Evolutionary conservation across 768 basidiomycete species (phyloP), one percentile per base, ranked within the genome.

Genomic region (Zangia roseola): DNA sequence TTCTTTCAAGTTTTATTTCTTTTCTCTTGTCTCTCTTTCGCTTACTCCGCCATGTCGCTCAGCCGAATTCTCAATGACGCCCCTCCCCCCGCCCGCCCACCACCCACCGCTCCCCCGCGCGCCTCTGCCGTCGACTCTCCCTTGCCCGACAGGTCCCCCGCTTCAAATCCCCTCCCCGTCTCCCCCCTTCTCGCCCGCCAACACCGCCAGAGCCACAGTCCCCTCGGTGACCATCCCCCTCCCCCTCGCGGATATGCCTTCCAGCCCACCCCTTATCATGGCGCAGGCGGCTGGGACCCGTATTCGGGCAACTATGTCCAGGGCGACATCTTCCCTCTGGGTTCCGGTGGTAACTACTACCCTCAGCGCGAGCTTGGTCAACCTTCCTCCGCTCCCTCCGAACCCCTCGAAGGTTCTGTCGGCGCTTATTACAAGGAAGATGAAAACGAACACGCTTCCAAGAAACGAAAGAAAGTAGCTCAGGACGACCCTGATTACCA

Each of bases 31-130:
- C 23, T 40, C 26, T 25, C 35, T 39, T 42, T 24, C 40, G 53
- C 59, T 49, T 42, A 20, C 25, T 49, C 45, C 37, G 59, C 52
- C 68, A 90, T 90, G 87, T 89, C 88, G 43, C 81, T 90, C 67
- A 83, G 82, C 59, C 78, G 81, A 57, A 89, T 90, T 53, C 82
- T 90, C 70, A 90, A 90, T 71, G 82, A 88, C 71, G 83, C 86
- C 55, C 78, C 84, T 36, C 68, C 73, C 26, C 71, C 74, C 19
- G 51, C 57, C 31, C 60, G 68, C 47, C 66, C 65, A 26, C 58
- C 71, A 42, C 62, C 66, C 39, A 40, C 56, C 36, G 45, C 42
- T 20, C 47, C 54, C 48, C 38, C 56, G 26, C 58, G 54, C 49
- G 34, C 55, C 53, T 40, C 62, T 51, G 50, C 53, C 45, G 28